Evolutionary conservation across 108 stramenopile genomes (phyloP).

Genomic region (Schizochytrium sp.): DNA sequence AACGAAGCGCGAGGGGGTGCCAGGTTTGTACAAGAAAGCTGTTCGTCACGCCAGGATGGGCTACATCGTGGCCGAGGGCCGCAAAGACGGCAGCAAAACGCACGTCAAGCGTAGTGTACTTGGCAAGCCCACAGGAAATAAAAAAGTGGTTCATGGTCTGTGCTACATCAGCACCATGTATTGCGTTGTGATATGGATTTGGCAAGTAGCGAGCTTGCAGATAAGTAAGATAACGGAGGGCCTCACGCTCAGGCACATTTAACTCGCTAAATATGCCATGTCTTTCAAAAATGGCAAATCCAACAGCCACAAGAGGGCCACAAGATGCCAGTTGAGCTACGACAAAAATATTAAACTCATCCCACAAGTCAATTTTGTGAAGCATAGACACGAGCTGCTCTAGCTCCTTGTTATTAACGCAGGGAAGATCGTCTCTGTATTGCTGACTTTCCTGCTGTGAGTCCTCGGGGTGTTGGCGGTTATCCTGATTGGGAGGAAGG

Average conservation of each 20-base stretch:
- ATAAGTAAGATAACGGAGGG: not conserved
- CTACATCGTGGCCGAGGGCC: slow-evolving; percentile 68
- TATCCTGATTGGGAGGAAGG: too few species aligned
- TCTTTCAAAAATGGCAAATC: slow-evolving; percentile 44
- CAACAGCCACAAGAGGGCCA: slow-evolving; percentile 19
- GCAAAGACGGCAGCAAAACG: slow-evolving; percentile 62
- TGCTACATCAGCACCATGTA: slow-evolving; percentile 62
- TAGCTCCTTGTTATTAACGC: not conserved
- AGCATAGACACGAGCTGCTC: slow-evolving; percentile 11
- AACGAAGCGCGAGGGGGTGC: slow-evolving; percentile 66
- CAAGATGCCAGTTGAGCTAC: slow-evolving; percentile 15
- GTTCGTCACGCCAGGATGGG: slow-evolving; percentile 69
- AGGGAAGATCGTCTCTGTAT: too few species aligned
- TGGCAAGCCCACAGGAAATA: not conserved
- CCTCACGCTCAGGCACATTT: slow-evolving; percentile 16
- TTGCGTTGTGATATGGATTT: slow-evolving; percentile 63
- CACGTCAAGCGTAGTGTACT: slow-evolving; percentile 48
- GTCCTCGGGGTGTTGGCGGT: too few species aligned
- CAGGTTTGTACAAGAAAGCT: slow-evolving; percentile 65
- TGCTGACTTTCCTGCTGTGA: too few species aligned
- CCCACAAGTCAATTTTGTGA: slow-evolving; percentile 4
- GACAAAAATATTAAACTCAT: slow-evolving; percentile 15
- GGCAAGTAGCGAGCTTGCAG: slow-evolving; percentile 25
- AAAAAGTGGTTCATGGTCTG: slow-evolving; percentile 56
- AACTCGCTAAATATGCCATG: slow-evolving; percentile 5